Evolutionary conservation across 371 early-diverging fungal species (phyloP).

Genomic region (Rhizopus arrhizus): DNA sequence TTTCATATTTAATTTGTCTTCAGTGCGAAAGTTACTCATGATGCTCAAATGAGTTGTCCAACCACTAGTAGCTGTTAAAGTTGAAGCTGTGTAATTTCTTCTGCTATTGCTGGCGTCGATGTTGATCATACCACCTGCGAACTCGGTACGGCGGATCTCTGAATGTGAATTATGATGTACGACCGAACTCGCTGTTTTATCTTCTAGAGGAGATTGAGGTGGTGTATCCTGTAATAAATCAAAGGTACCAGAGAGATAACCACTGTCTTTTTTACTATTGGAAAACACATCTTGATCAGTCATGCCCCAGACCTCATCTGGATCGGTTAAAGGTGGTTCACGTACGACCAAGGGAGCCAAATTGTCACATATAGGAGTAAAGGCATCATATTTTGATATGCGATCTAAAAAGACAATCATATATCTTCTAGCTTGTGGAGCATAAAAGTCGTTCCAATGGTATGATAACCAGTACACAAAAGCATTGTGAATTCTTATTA

Average conservation of each 20-base stretch:
- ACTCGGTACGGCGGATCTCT: conserved; percentile 35
- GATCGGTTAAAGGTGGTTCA: conserved; percentile 46
- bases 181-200: not conserved
- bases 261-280: conserved; percentile 49
- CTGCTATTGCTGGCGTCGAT: conserved; percentile 18
- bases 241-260: conserved; percentile 37
- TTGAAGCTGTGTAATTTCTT: conserved; percentile 14
- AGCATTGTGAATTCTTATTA: conserved; percentile 48
- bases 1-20: conserved; percentile 35
- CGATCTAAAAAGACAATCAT: conserved; percentile 49
- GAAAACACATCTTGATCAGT: conserved; percentile 25
- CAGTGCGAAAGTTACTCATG: conserved; percentile 31
- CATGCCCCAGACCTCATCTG: conserved; percentile 50
- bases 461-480: conserved; percentile 52
- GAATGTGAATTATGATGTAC: conserved; percentile 15
- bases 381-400: conserved; percentile 36
- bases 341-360: conserved; percentile 45
- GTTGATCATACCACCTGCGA: conserved; percentile 45
- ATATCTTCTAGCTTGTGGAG: conserved; percentile 50
- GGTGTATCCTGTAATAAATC: conserved; percentile 2
- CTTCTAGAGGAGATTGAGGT: conserved; percentile 1
- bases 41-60: conserved; percentile 38
- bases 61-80: conserved; percentile 22
- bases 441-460: conserved; percentile 59
- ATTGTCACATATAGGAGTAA: conserved; percentile 46